phyloP scores from a whole-genome alignment of 192 early-diverging fungal species.

The Coemansia sp. region DNA sequence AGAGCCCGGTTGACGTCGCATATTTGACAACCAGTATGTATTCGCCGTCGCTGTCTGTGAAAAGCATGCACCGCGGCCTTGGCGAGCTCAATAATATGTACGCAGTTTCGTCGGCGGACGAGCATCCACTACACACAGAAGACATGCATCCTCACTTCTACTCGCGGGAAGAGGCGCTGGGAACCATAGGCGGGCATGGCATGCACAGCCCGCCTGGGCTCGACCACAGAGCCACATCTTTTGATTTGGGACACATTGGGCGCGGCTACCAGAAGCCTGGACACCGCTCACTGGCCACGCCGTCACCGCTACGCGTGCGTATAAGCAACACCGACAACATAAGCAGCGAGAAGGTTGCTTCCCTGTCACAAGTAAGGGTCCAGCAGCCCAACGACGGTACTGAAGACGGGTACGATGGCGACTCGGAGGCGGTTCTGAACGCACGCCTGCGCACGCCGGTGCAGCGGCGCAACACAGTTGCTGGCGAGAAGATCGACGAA shows the following conservation, averaged over 20 bases:
- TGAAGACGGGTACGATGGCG: slow-evolving; percentile 52
- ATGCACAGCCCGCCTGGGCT: slow-evolving; percentile 1
- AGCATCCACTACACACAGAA: not conserved
- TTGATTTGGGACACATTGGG: slow-evolving; percentile 44
- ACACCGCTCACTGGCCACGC: not conserved
- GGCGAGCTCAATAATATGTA: slow-evolving; percentile 14
- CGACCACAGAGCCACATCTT: slow-evolving; percentile 50
- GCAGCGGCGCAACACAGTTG: slow-evolving; percentile 53
- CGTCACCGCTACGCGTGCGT: not conserved
- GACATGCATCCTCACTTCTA: not conserved
- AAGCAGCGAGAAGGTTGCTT: slow-evolving; percentile 9
- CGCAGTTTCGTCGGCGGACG: slow-evolving; percentile 31
- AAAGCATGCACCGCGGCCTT: slow-evolving; percentile 17
- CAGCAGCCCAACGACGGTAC: slow-evolving; percentile 6
- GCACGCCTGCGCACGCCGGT: slow-evolving; percentile 22
- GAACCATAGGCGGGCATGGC: not conserved
- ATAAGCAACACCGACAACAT: not conserved
- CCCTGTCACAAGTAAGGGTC: slow-evolving; percentile 4
- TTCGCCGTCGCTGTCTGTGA: slow-evolving; percentile 25
- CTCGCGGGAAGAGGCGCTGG: not conserved
- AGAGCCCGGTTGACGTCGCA: slow-evolving; percentile 33
- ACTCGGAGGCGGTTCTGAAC: slow-evolving; percentile 36
- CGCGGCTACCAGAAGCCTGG: not conserved
- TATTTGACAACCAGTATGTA: slow-evolving; percentile 27
- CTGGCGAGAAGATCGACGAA: slow-evolving; percentile 43